A percentile compares a stretch with the other conserved stretches of the same genome.
These are phyloP conservation scores for Macrophomina phaseolina DNA, from an alignment of 2,329 filamentous ascomycete genomes.

Conservation along the genomic window DNA sequence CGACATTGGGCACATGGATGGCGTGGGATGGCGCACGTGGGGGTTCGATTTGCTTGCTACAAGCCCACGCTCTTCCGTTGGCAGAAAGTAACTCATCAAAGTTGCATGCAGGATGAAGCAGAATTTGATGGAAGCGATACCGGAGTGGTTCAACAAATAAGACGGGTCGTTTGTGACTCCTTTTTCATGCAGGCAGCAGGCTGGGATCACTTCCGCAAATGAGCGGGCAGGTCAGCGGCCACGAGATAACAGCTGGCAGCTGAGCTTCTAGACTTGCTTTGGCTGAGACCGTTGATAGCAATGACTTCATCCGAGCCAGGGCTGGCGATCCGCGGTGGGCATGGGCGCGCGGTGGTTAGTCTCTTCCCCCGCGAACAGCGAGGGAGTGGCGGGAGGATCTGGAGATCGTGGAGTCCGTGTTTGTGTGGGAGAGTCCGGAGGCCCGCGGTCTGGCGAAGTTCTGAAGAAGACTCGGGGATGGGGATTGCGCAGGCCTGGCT, in stretches of 20 bases:
- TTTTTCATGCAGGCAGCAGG: constrained; percentile 15
- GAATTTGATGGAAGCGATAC: constrained; percentile 6
- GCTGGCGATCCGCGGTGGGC: not conserved
- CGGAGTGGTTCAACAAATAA: constrained; percentile 1
- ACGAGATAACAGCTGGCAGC: constrained; percentile 10
- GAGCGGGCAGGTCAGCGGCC: not conserved
- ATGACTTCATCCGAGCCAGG: not conserved
- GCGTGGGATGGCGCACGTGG: constrained; percentile 12
- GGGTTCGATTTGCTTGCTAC: constrained; percentile 5
- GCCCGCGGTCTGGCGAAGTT: constrained; percentile 14
- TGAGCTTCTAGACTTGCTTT: constrained; percentile 5
- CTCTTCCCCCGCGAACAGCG: not conserved
- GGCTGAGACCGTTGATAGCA: constrained; percentile 10
- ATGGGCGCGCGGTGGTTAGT: not conserved
- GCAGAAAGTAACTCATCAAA: not conserved
- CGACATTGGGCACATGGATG: constrained; percentile 9
- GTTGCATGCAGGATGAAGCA: not conserved
- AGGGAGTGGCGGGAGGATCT: not conserved
- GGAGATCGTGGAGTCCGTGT: constrained; percentile 14
- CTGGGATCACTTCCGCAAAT: constrained; percentile 5
- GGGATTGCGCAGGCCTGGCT: not conserved
- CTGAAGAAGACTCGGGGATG: not conserved
- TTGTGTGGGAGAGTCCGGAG: constrained; percentile 27
- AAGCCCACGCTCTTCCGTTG: not conserved
- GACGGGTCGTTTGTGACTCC: constrained; percentile 3